phyloP scores from a whole-genome alignment of 441 rosid genomes.

The Corymbia calophylla region DNA sequence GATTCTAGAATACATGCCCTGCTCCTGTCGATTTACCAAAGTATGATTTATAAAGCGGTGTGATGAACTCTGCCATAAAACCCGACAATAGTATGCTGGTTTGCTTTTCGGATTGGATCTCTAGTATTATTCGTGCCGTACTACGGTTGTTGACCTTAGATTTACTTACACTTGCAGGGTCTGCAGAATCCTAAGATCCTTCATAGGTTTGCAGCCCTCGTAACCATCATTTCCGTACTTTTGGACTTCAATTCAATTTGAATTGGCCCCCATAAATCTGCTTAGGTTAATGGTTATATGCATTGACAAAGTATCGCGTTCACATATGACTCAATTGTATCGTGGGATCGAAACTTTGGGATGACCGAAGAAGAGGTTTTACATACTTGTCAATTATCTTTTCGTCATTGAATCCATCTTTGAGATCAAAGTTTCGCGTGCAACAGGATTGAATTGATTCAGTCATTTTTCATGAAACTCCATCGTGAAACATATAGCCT shows the following conservation, averaged over 20 bases:
- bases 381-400: neutral
- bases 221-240: neutral
- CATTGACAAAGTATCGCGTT: neutral
- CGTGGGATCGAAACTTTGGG: neutral
- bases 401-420: neutral
- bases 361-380: neutral
- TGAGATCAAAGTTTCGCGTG: neutral
- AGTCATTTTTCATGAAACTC: neutral
- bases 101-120: neutral
- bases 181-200: neutral
- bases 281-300: neutral
- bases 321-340: neutral
- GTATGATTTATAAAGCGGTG: neutral
- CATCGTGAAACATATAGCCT: neutral
- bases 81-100: neutral
- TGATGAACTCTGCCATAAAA: neutral
- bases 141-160: neutral
- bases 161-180: no score
- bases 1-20: neutral
- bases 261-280: neutral
- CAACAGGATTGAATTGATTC: neutral
- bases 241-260: neutral
- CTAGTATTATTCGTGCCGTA: neutral
- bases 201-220: neutral
- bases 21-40: neutral